Evolutionary conservation across 2,329 filamentous ascomycete genomes (phyloP), one percentile per base, ranked within the genome.

Genomic region (Calonectria pauciramosa): DNA sequence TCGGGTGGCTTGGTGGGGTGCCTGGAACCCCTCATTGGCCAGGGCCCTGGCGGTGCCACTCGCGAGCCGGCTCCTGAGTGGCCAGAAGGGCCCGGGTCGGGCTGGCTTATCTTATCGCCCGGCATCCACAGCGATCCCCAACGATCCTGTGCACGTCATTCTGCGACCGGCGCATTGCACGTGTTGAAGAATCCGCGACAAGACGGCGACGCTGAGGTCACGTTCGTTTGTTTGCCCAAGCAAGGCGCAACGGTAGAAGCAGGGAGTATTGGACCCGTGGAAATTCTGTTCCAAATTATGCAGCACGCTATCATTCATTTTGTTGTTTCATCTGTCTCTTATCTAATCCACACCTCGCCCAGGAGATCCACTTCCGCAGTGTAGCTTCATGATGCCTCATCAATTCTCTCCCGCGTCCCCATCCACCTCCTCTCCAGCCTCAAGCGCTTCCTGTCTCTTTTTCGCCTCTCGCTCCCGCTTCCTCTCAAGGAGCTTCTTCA

Each of bases 401-500:
- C 30, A 70, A 23, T 54, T 64, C 44, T 67, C 66, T n/a, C 44
- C 44, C 44, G 66, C 63, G 66, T 71, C 47, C 59, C 88, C 87
- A 52, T 86, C 87, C 10, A 89, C 86, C 54, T 89, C 88, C 75
- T 90, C 89, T 2, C 88, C 89, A 0, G 86, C 86, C 28, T 89
- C 89, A 34, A 89, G 86, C 4, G 88, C 89, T 75, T 88, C 89
- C 76, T 89, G 88, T 75, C 90, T 89, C 82, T 87, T 89, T 84
- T 87, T 92, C 16, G 90, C 90, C 65, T 89, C 90, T 70, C 91
- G 87, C 72, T 92, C 90, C 77, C 87, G 89, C 84, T 95, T 95
- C 87, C 90, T 93, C 28, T 96, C 94, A 73, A 99, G 84, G 78
- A 99, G 84, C 83, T 94, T 95, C 83, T 94, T 94, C 80, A 99